Evolutionary conservation across 2,329 filamentous ascomycete species (phyloP), one percentile per base, ranked within the genome.

Genomic region (Drechslerella coelobrocha): DNA sequence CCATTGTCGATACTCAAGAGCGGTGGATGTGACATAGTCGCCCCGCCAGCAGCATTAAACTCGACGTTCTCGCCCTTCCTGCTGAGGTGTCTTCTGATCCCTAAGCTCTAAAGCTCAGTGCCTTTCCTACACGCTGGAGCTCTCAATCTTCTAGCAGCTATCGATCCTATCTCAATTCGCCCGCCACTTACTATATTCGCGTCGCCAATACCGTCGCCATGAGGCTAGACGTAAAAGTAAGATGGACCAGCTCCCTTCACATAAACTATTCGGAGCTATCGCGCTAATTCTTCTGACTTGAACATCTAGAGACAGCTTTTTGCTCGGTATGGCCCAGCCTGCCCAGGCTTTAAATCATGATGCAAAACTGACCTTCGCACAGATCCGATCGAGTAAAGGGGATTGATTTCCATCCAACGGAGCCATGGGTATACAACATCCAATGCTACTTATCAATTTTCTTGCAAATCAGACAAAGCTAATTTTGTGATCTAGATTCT

Each of bases 381-480:
- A 71, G 92, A 81, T 95, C 90, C 78, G 91, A 97, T 85, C 89
- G 93, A 82, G 93, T 97, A 75, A 97, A 97, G 83, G 89, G 90
- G 78, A 92, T 96, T 80, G 93, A 97, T 83, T 97, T 97, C 80
- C 93, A 97, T 79, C 92, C 92, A 43, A 91, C 91, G 68, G 93
- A 97, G 83, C 92, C 92, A 86, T 97, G 93, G 91, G 90, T 92
- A 80, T 79, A 81, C 75, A 19, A 17, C 50, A 17, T 45, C 21
- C 75, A 19, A 8, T 47, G 1, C 21, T 21, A 26, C 41, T 10
- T 6, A 21, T 34, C 26, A 17, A 37, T 31, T 17, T 23, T 51
- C 47, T 23, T 29, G 29, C 17, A 21, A 29, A 54, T 45, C 2
- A 14, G 12, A 27, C 1, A 14, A 51, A 23, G 45, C 56, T 53